Evolutionary conservation across 2,329 filamentous ascomycete species (phyloP).

Genomic region (Ophiostoma triangulosporum): DNA sequence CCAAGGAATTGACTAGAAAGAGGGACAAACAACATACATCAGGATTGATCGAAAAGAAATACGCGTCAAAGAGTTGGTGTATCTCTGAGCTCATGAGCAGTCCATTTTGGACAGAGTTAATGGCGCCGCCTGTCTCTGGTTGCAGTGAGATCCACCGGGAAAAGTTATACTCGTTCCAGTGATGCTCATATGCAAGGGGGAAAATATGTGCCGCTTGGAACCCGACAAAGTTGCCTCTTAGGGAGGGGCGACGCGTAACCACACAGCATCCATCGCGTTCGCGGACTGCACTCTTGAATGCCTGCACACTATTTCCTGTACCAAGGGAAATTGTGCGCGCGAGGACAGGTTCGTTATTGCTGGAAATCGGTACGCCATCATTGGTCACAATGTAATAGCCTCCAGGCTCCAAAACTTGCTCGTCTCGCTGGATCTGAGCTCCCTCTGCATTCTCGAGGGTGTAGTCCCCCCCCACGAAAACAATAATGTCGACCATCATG

Average conservation of each 20-base stretch:
- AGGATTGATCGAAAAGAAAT: not conserved
- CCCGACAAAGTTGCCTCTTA: not conserved
- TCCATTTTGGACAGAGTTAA: not conserved
- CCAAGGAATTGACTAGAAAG: no score
- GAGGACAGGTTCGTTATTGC: not conserved
- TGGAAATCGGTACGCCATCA: not conserved
- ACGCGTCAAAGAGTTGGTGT: not conserved
- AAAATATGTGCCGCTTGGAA: not conserved
- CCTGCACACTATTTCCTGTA: not conserved
- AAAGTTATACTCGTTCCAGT: not conserved
- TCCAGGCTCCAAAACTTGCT: not conserved
- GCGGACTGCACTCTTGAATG: not conserved
- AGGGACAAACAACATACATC: not conserved
- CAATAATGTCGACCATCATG: not conserved
- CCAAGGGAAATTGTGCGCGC: not conserved
- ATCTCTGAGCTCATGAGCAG: not conserved
- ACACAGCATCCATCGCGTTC: not conserved
- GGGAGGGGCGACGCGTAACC: not conserved
- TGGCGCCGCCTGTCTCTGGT: not conserved
- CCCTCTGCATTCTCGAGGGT: not conserved
- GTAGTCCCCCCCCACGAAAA: not conserved
- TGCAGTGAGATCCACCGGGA: not conserved
- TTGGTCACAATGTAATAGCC: not conserved
- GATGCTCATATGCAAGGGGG: not conserved
- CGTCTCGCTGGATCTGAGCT: no score